Evolutionary conservation across 164 flowering plant species (phyloP).

Genomic region (Euptelea pleiosperma): DNA sequence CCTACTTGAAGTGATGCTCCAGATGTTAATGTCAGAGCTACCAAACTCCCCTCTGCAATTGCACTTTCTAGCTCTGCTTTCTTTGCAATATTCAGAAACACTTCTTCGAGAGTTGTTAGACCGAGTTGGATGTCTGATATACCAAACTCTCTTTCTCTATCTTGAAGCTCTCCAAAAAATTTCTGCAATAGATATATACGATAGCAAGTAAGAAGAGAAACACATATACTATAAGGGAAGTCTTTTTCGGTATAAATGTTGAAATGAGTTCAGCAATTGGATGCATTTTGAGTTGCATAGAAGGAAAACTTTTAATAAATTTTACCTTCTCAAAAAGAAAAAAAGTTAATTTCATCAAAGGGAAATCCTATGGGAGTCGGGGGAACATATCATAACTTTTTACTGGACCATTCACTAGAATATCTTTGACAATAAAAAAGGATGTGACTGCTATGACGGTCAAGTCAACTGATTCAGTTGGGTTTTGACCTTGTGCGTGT

Average conservation of each 20-base stretch:
- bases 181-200: slow-evolving; percentile 24
- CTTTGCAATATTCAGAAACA: slow-evolving; percentile 85
- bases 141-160: slow-evolving; percentile 69
- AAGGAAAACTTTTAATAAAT: too few relatives aligned
- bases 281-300: too few relatives aligned
- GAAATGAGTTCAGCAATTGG: not conserved
- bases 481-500: too few relatives aligned
- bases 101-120: slow-evolving; percentile 94
- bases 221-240: not conserved
- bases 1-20: slow-evolving; percentile 60
- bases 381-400: too few relatives aligned
- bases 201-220: not conserved
- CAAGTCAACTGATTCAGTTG: too few relatives aligned
- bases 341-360: not conserved
- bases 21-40: slow-evolving; percentile 57
- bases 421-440: too few relatives aligned
- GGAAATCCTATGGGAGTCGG: too few relatives aligned
- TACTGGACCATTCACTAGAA: too few relatives aligned
- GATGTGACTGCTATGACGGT: too few relatives aligned
- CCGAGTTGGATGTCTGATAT: slow-evolving; percentile 89
- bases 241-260: not conserved
- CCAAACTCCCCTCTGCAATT: slow-evolving; percentile 61
- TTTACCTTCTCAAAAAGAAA: not conserved
- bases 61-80: slow-evolving; percentile 91
- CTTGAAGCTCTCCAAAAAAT: slow-evolving; percentile 75